Evolutionary conservation across 2,329 filamentous ascomycete species (phyloP).

Genomic region (Botrytis elliptica): DNA sequence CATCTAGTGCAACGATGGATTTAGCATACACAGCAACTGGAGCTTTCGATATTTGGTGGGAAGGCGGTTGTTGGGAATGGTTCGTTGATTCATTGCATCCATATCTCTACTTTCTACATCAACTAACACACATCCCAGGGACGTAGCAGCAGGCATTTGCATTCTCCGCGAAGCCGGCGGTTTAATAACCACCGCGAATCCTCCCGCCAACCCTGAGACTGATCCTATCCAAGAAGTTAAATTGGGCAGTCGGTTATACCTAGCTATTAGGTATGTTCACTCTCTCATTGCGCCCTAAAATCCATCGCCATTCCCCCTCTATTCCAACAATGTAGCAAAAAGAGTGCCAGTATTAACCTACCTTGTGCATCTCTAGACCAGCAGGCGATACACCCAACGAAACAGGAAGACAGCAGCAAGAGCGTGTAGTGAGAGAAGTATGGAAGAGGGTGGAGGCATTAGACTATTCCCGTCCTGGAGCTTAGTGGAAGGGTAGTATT

Average conservation of each 20-base stretch:
- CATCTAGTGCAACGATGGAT: constrained; percentile 65
- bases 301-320: no score
- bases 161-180: constrained; percentile 73
- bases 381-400: constrained; percentile 61
- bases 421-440: constrained; percentile 68
- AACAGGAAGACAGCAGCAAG: constrained; percentile 64
- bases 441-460: constrained; percentile 67
- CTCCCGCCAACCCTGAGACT: constrained; percentile 56
- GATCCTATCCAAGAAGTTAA: constrained; percentile 58
- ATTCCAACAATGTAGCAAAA: not conserved
- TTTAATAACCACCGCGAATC: constrained; percentile 71
- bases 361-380: constrained; percentile 40
- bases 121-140: constrained; percentile 46
- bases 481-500: constrained; percentile 22
- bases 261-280: constrained; percentile 57
- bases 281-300: not conserved
- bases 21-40: constrained; percentile 75
- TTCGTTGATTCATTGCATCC: constrained; percentile 39
- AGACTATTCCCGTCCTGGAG: constrained; percentile 66
- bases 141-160: constrained; percentile 73
- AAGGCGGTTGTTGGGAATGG: constrained; percentile 81
- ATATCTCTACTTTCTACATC: not conserved
- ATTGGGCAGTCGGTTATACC: constrained; percentile 67
- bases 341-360: no score
- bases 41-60: constrained; percentile 79